Conservation (phyloP, 371 early-diverging fungal genomes). For the Batrachochytrium dendrobatidis region DNA sequence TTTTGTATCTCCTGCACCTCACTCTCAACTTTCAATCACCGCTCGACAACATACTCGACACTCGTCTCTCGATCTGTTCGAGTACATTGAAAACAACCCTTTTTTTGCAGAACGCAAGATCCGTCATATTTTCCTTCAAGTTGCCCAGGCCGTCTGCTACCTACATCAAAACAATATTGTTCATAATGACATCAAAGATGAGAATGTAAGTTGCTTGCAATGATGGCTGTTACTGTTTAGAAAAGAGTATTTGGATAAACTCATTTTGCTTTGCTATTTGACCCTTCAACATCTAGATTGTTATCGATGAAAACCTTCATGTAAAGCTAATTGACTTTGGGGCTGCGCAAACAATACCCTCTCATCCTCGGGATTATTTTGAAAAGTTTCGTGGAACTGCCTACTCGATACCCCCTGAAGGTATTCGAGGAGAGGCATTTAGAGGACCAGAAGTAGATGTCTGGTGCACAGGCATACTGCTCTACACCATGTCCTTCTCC, state of each 20-base stretch:
- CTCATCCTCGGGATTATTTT: conserved; percentile 16
- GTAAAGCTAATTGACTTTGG: conserved; percentile 83
- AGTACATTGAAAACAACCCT: conserved; percentile 56
- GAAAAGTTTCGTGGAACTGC: conserved; percentile 52
- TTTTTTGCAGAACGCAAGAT: conserved; percentile 30
- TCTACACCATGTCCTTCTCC: conserved; percentile 38
- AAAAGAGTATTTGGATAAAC: background rate
- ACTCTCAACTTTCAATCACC: no score
- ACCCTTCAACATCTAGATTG: conserved; percentile 33
- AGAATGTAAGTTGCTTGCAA: conserved; percentile 8
- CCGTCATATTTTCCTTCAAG: conserved; percentile 49
- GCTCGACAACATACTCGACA: conserved; percentile 12
- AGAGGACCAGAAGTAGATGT: conserved; percentile 78
- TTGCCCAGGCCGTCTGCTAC: conserved; percentile 12
- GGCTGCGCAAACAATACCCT: conserved; percentile 29
- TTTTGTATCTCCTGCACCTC: no score
- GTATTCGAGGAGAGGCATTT: conserved; percentile 57
- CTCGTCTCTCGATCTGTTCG: conserved; percentile 59
- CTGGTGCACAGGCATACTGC: conserved; percentile 53
- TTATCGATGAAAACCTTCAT: conserved; percentile 27
- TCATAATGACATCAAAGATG: conserved; percentile 18
- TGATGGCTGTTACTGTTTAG: background rate
- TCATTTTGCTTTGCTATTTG: background rate
- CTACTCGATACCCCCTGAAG: conserved; percentile 62
- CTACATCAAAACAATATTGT: conserved; percentile 14